A percentile compares a stretch with the other conserved stretches of the same genome.
Conservation (phyloP, 345 rosid genomes). For the Melaleuca quinquenervia region DNA sequence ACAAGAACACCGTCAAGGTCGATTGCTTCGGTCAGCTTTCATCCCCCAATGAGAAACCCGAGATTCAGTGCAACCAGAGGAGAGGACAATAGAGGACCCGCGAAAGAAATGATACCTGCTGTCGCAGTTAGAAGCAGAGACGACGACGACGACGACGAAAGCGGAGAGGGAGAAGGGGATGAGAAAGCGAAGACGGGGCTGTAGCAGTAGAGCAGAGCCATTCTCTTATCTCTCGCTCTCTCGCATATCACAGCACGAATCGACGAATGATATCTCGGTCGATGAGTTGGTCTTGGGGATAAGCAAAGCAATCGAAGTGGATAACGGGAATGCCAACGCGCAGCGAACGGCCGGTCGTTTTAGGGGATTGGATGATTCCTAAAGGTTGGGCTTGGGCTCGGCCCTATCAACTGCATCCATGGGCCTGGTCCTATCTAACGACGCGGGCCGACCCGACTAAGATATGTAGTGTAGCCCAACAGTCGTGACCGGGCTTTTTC, state of each 20-base stretch:
- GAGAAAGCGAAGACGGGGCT: background rate
- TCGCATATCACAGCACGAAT: background rate
- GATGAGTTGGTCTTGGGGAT: background rate
- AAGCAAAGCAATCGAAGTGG: background rate
- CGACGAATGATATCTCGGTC: background rate
- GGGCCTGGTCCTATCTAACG: background rate
- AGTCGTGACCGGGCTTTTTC: background rate
- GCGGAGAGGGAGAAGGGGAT: background rate
- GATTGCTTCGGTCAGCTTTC: background rate
- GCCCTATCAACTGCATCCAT: background rate
- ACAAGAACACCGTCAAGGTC: background rate
- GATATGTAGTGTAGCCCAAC: background rate
- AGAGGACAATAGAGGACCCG: background rate
- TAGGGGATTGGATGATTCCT: background rate
- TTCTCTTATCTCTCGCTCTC: background rate
- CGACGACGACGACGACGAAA: background rate
- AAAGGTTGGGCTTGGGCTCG: background rate
- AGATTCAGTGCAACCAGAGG: background rate
- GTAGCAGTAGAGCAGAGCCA: constrained; percentile 19
- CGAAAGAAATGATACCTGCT: background rate
- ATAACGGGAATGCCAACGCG: background rate
- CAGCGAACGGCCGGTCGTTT: background rate
- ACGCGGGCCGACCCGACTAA: background rate
- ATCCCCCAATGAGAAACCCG: background rate
- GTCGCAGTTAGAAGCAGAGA: background rate